Conservation (phyloP, 306 rosid species). For the Crataegus laevigata region DNA sequence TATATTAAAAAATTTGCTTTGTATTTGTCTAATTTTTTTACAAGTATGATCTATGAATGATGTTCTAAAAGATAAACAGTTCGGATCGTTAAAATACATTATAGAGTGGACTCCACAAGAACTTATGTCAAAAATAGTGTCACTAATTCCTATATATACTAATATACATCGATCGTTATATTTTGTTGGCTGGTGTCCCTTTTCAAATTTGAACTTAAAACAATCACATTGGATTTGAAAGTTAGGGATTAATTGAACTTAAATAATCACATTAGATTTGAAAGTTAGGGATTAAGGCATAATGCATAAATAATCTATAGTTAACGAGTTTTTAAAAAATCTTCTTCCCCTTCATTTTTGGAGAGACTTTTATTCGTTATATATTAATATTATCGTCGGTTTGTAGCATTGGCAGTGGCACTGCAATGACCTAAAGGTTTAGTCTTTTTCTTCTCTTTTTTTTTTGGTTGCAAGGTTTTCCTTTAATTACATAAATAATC, state of each 20-base stretch:
- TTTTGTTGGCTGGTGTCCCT: conserved; percentile 14
- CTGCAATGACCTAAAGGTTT: conserved; percentile 22
- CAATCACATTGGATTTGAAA: conserved; percentile 12
- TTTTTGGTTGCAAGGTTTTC: background rate
- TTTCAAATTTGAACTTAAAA: conserved; percentile 15
- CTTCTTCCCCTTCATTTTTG: conserved; percentile 22
- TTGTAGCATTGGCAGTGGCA: background rate
- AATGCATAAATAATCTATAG: conserved; percentile 26
- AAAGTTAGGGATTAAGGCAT: conserved; percentile 19
- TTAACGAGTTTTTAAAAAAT: background rate
- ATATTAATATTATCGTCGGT: background rate
- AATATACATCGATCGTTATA: conserved; percentile 23
- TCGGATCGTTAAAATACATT: too few species aligned
- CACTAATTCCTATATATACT: too few species aligned
- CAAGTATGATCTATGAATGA: too few species aligned
- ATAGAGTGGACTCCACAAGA: too few species aligned
- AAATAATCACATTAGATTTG: conserved; percentile 11
- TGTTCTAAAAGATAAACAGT: too few species aligned
- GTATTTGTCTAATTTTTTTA: too few species aligned
- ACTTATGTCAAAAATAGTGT: too few species aligned
- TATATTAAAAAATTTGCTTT: too few species aligned
- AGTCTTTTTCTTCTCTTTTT: conserved; percentile 8
- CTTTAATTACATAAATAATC: background rate
- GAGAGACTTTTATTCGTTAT: background rate
- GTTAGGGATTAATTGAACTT: conserved; percentile 23